Conservation (phyloP, 768 basidiomycete genomes). For the Russula sp. region DNA sequence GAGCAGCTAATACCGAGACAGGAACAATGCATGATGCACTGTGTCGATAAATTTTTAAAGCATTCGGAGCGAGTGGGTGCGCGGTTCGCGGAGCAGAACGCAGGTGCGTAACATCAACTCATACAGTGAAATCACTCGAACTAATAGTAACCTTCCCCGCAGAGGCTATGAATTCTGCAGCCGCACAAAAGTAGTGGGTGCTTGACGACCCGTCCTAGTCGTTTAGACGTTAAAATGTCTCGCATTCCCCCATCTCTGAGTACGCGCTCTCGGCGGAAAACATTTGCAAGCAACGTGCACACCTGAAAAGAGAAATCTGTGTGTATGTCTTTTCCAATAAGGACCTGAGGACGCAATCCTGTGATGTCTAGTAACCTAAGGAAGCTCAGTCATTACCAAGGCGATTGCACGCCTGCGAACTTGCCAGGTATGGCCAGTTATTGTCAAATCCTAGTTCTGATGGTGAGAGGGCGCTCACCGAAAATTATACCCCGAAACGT, state of each 20-base stretch:
- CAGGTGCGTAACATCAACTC: conserved; percentile 55
- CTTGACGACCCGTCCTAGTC: background rate
- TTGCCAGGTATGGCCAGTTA: conserved; percentile 32
- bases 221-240: conserved; percentile 6
- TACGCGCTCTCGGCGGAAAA: too few species aligned
- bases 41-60: conserved; percentile 96
- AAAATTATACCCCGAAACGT: conserved; percentile 63
- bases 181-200: conserved; percentile 34
- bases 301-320: conserved; percentile 39
- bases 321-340: conserved; percentile 42
- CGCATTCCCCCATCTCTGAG: too few species aligned
- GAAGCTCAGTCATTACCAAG: conserved; percentile 55
- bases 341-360: conserved; percentile 54
- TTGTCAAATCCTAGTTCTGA: background rate
- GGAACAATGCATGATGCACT: conserved; percentile 90
- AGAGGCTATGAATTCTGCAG: conserved; percentile 44
- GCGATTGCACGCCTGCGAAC: conserved; percentile 56
- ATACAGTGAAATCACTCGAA: conserved; percentile 1
- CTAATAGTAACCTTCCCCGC: conserved; percentile 8
- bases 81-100: conserved; percentile 88
- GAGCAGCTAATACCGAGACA: conserved; percentile 36
- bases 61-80: conserved; percentile 92
- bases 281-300: conserved; percentile 21
- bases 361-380: conserved; percentile 53
- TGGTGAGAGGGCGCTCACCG: conserved; percentile 42